Conservation (phyloP, 805 yeast genomes). For the Candida ipomoeae region DNA sequence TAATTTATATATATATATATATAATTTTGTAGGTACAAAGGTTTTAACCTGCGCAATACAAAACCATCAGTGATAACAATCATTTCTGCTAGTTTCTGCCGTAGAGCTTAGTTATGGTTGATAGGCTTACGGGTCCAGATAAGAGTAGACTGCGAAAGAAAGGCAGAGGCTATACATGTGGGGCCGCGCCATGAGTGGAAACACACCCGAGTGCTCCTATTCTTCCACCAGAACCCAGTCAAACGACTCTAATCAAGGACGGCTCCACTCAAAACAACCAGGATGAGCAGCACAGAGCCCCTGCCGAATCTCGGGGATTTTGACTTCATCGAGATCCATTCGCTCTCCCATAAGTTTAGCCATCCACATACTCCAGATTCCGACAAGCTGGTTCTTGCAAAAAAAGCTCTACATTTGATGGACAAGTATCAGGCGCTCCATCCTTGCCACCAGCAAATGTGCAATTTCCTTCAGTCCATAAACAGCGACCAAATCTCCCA, state of each 20-base stretch:
- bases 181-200: background rate
- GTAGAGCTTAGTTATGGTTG: too few species aligned
- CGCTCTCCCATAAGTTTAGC: conserved; percentile 9
- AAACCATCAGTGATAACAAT: too few species aligned
- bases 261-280: background rate
- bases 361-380: background rate
- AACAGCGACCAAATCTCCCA: background rate
- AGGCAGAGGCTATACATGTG: background rate
- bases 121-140: background rate
- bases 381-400: conserved; percentile 4
- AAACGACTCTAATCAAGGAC: background rate
- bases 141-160: background rate
- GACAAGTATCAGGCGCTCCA: conserved; percentile 21
- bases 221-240: background rate
- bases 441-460: conserved; percentile 13
- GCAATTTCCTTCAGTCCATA: background rate
- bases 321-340: conserved; percentile 11
- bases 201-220: too few species aligned
- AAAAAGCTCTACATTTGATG: conserved; percentile 20
- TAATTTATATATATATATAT: too few species aligned
- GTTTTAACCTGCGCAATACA: too few species aligned
- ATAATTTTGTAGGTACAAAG: too few species aligned
- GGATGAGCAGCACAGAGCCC: background rate
- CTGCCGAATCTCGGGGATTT: background rate
- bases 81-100: too few species aligned